phyloP scores from a whole-genome alignment of 306 rosid species.

The Cicer yamashitae region DNA sequence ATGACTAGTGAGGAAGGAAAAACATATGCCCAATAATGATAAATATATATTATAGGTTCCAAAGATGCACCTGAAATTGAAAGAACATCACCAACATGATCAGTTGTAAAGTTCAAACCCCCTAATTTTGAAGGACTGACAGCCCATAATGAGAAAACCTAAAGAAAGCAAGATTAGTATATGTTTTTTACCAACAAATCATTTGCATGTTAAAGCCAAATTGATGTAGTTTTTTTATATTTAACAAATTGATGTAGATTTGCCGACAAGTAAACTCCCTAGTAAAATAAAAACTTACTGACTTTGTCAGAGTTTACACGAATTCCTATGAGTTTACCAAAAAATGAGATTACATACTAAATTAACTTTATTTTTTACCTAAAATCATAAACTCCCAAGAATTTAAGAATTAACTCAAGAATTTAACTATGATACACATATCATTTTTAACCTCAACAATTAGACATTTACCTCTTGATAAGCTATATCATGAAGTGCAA shows the following conservation, averaged over 20 bases:
- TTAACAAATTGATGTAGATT: too few relatives aligned
- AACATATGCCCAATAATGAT: not conserved
- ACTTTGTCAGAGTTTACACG: too few relatives aligned
- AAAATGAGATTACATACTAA: too few relatives aligned
- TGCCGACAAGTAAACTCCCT: too few relatives aligned
- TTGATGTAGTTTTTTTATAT: too few relatives aligned
- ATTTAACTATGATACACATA: not conserved
- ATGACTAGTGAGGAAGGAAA: slow-evolving; percentile 11
- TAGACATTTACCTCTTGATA: slow-evolving; percentile 72
- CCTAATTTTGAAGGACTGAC: slow-evolving; percentile 70
- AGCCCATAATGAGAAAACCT: slow-evolving; percentile 93
- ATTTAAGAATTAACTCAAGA: too few relatives aligned
- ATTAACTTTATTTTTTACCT: too few relatives aligned
- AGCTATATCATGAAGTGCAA: slow-evolving; percentile 85
- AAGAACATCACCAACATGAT: slow-evolving; percentile 75
- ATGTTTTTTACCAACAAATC: not conserved
- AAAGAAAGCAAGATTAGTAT: not conserved
- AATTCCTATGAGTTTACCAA: too few relatives aligned
- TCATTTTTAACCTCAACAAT: not conserved
- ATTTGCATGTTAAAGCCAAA: too few relatives aligned
- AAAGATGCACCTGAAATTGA: slow-evolving; percentile 64
- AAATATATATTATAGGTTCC: not conserved
- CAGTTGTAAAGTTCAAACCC: slow-evolving; percentile 67
- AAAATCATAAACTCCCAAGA: too few relatives aligned
- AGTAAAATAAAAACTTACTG: too few relatives aligned